phyloP scores from a whole-genome alignment of 129 eudicot genomes.

The Mikania micrantha region DNA sequence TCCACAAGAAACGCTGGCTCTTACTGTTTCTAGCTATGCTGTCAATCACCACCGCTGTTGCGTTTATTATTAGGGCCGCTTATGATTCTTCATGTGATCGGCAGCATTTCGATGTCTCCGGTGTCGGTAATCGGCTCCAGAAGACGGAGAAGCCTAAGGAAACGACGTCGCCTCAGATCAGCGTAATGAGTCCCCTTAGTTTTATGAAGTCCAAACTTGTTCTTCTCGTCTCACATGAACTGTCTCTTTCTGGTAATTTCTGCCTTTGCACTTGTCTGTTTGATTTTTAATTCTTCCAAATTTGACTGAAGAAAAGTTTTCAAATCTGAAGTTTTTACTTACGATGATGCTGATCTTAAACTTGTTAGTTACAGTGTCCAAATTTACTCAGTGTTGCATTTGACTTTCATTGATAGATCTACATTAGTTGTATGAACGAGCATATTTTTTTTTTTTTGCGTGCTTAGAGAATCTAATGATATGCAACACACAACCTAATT shows the following conservation, averaged over 20 bases:
- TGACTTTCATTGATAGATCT: neutral
- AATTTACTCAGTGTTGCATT: neutral
- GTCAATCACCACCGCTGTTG: slow-evolving; percentile 57
- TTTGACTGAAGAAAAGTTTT: too few relatives aligned
- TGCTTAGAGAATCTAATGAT: neutral
- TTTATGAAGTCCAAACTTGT: slow-evolving; percentile 94
- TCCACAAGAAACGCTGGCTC: slow-evolving; percentile 61
- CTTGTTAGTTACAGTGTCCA: neutral
- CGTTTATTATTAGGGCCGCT: slow-evolving; percentile 57
- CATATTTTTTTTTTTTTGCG: neutral
- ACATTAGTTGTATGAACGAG: neutral
- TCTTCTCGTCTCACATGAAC: slow-evolving; percentile 92
- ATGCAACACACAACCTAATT: neutral
- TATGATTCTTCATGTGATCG: slow-evolving; percentile 48
- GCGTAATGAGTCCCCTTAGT: slow-evolving; percentile 49
- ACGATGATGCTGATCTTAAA: neutral
- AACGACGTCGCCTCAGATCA: slow-evolving; percentile 13
- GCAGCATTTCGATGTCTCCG: slow-evolving; percentile 21
- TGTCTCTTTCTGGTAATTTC: slow-evolving; percentile 84
- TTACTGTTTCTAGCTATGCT: slow-evolving; percentile 39
- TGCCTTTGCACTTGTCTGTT: neutral
- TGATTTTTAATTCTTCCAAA: neutral
- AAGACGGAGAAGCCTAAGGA: slow-evolving; percentile 13
- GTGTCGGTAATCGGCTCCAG: slow-evolving; percentile 4
- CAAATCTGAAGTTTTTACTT: neutral